Base-by-base conservation (phyloP, 1,139 yeast species). In the Candida sanyaensis region DNA sequence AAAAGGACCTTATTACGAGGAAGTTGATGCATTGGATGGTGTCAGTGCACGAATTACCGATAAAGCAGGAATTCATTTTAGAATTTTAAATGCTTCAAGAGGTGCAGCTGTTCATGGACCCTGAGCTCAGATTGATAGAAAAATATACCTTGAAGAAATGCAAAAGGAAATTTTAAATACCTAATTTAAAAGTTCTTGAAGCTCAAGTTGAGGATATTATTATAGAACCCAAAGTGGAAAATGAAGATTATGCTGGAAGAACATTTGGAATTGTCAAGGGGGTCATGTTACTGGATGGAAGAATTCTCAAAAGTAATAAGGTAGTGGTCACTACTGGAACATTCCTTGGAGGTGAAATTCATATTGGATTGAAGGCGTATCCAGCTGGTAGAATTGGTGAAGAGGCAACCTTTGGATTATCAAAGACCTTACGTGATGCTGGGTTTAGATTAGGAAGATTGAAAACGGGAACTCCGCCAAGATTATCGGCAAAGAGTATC, bases 101-200 rank as follows among this genome's bases (percentile, higher is more conserved):
- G 99, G 99, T 0, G 90, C 98, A 0, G 99, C 99, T 0, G 99
- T 92, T 1, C 96, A 97, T 88, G 99, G 99, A 0, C 98, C 98
- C 6, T 70, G 99, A 50, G 97, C 97, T 1, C 99, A 95, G 64
- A 93, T 95, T 30, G 99, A 95, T 65, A 73, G 99, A 53, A 73
- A 81, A 43, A 77, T 92, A 3, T 95, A 93, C 63, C 72, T 87
- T 58, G 62, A 65, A 10, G 95, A 88, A 59, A 93, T 93, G 98
- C 96, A 89, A 62, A 57, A 64, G 85, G 76, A 51, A 75, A 93
- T 21, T 65, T 70, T 42, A 63, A 69, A 48, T 92, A 91, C 66
- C 77, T 5, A 81, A 86, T 51, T 72, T 92, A 49, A 64, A 69
- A 5, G 79, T 95, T 7, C 48, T 81, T 43, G 84, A 88, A 59